Evolutionary conservation across 176 grass and related monocot genomes (phyloP).

Genomic region (Ensete glaucum): DNA sequence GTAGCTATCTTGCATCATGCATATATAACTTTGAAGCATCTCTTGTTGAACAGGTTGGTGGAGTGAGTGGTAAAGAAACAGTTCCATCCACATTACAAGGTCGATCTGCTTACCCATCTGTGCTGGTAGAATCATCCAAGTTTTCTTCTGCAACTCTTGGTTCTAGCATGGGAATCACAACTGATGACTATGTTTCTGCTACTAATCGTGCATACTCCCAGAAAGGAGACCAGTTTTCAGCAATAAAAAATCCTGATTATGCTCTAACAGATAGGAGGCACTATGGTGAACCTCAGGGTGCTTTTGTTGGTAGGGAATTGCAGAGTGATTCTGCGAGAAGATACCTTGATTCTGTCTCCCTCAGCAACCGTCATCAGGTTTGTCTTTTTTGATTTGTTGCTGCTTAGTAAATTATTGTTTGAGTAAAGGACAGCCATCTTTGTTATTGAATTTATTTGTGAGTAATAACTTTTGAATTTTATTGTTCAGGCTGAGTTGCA

Average conservation of each 20-base stretch:
- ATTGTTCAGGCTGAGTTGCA: constrained; percentile 33
- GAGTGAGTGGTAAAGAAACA: constrained; percentile 53
- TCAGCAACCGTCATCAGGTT: constrained; percentile 40
- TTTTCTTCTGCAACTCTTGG: constrained; percentile 48
- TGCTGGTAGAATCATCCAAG: constrained; percentile 43
- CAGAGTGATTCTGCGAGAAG: constrained; percentile 75
- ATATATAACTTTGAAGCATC: neutral
- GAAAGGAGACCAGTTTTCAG: constrained; percentile 53
- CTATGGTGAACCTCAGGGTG: constrained; percentile 61
- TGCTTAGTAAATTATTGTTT: constrained; percentile 11
- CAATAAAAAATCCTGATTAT: constrained; percentile 46
- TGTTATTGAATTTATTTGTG: neutral
- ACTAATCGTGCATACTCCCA: constrained; percentile 62
- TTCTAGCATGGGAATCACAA: constrained; percentile 45
- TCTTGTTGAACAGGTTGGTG: constrained; percentile 42
- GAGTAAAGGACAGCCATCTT: neutral
- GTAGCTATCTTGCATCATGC: neutral
- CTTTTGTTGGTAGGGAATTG: constrained; percentile 67
- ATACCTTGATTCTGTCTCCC: constrained; percentile 64
- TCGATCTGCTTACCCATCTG: constrained; percentile 43
- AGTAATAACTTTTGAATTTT: neutral
- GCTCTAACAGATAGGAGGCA: constrained; percentile 61
- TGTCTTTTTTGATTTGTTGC: neutral
- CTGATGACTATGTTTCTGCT: constrained; percentile 75
- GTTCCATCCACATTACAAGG: constrained; percentile 51